Evolutionary conservation across 805 yeast genomes (phyloP).

Genomic region (Candida takata): DNA sequence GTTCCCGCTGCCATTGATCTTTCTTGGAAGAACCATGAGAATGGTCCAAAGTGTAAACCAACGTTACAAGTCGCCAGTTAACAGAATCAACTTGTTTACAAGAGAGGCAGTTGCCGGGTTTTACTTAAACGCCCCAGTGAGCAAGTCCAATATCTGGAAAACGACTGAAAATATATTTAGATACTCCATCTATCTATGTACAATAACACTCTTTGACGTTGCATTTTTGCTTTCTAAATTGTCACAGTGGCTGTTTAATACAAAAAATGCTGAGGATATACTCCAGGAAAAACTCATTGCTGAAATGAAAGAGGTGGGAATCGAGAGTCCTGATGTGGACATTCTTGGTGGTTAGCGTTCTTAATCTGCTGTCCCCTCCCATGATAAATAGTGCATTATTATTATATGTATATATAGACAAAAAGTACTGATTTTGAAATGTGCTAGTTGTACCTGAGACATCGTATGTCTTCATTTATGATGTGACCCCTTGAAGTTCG

Average conservation of each 20-base stretch:
- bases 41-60: conserved; percentile 68
- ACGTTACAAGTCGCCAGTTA: conserved; percentile 64
- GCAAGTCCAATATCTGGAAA: neutral
- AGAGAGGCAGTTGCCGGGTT: conserved; percentile 39
- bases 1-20: conserved; percentile 61
- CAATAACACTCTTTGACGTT: conserved; percentile 18
- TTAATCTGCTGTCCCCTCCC: neutral
- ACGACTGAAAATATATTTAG: conserved; percentile 11
- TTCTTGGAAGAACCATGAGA: conserved; percentile 64
- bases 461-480: too few species aligned
- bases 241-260: conserved; percentile 15
- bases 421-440: neutral
- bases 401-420: neutral
- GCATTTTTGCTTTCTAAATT: conserved; percentile 15
- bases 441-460: too few species aligned
- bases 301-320: conserved; percentile 22
- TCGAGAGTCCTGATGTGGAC: conserved; percentile 21
- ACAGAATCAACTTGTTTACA: conserved; percentile 58
- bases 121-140: conserved; percentile 15
- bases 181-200: conserved; percentile 16
- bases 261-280: conserved; percentile 21
- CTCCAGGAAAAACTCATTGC: conserved; percentile 16
- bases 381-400: too few species aligned
- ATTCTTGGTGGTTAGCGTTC: conserved; percentile 16
- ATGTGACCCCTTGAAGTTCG: too few species aligned